Conservation (phyloP, 169 alveolate genomes). For the Miamiensis avidus region DNA sequence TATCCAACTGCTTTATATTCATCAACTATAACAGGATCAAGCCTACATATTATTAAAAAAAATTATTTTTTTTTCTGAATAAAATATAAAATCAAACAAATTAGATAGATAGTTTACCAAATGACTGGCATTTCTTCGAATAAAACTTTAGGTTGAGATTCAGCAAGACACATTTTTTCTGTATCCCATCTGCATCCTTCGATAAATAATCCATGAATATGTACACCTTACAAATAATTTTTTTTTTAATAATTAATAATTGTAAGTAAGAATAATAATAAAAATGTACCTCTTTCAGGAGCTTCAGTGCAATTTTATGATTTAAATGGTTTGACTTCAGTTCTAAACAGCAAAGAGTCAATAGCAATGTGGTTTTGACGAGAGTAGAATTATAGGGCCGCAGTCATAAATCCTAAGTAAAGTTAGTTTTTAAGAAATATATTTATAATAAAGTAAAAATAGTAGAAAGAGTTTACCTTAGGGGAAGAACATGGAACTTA, state of each 20-base stretch:
- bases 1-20: slow-evolving; percentile 54
- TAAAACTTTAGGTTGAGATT: slow-evolving; percentile 75
- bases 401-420: slow-evolving; percentile 84
- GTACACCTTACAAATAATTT: slow-evolving; percentile 68
- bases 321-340: slow-evolving; percentile 61
- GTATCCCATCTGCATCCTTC: slow-evolving; percentile 90
- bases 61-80: not conserved
- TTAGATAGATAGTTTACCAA: too few species aligned
- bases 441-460: not conserved
- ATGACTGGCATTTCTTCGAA: slow-evolving; percentile 87
- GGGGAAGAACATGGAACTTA: slow-evolving; percentile 91
- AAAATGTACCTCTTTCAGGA: slow-evolving; percentile 76
- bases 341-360: slow-evolving; percentile 82
- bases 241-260: not conserved
- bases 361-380: slow-evolving; percentile 83
- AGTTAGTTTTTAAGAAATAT: not conserved
- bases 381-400: slow-evolving; percentile 85
- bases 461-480: slow-evolving; percentile 48
- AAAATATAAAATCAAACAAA: too few species aligned
- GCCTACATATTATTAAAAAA: slow-evolving; percentile 39
- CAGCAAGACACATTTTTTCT: slow-evolving; percentile 69
- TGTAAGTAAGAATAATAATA: not conserved
- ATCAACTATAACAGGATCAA: slow-evolving; percentile 69
- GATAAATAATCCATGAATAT: slow-evolving; percentile 89
- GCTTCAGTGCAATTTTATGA: slow-evolving; percentile 59